Base-by-base conservation (phyloP, 169 alveolate species). In the Cystoisospora suis region DNA sequence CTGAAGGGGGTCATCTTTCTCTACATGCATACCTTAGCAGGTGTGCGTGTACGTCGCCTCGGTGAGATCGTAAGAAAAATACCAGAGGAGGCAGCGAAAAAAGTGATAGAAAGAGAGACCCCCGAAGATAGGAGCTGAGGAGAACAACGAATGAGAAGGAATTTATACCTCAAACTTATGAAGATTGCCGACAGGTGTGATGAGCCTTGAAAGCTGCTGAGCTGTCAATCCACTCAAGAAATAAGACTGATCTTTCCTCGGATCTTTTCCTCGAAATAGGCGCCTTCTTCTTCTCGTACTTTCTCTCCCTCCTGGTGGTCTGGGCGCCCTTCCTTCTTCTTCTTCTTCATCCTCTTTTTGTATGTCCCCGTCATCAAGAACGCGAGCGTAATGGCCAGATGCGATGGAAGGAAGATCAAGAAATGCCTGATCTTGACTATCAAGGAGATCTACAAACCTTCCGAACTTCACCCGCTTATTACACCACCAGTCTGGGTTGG, bases 401-500 rank as follows among this genome's bases (percentile, higher is more conserved):
- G 96, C 96, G 9, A 95, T 93, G 59, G 75, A 88, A 56, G 75
- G 69, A 86, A 90, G 92, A 29, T n/a, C n/a, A 7, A 38, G 38
- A 29, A 20, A 38, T 12, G 15, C n/a, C 46, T 42, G 85, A 4
- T 34, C 58, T 47, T 46, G 47, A 0, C 45, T 83, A 61, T 75
- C 92, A 29, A 88, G 75, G 20, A 86, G 58, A 70, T 92, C 91
- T 34, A 81, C 75, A 61, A 95, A 95, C 38, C 90, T 91, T 27
- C 97, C 97, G 75, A 95, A 95, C 59, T 95, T 95, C 27, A 95
- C 93, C 42, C 87, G 75, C 23, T 75, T 59, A 90, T 95, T 95
- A 91, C 97, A 95, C 75, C 86, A 79, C 65, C 94, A 93, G 88
- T 95, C 97, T n/a, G 97, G 97, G 40, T 95, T 95, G 6, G 95